These are phyloP conservation scores for Lycium ferocissimum DNA, from an alignment of 257 asterid genomes.

Conservation along the genomic window DNA sequence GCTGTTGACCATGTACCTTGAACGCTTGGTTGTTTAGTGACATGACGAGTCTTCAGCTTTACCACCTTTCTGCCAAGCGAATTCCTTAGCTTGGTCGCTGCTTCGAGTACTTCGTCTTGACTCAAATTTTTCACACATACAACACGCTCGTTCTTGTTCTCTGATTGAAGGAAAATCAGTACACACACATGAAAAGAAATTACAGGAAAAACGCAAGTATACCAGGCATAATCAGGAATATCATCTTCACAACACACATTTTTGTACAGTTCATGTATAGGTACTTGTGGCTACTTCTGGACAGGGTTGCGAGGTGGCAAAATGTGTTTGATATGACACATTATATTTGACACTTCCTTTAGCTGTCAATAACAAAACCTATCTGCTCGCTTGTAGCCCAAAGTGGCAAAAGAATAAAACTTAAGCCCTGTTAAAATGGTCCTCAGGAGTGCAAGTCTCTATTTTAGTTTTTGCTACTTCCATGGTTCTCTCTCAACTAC, in stretches of 20 bases:
- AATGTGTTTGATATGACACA: neutral
- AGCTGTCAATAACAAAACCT: neutral
- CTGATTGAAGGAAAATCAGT: constrained; percentile 41
- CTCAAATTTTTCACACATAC: constrained; percentile 74
- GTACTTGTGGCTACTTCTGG: neutral
- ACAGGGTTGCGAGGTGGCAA: neutral
- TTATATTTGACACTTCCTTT: neutral
- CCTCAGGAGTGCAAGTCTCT: neutral
- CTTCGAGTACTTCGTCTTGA: constrained; percentile 68
- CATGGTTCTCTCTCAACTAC: neutral
- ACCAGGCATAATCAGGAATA: neutral
- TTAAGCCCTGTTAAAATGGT: too few species aligned
- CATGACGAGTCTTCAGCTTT: constrained; percentile 84
- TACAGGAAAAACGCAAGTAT: neutral
- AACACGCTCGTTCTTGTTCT: constrained; percentile 78
- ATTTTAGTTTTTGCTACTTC: neutral
- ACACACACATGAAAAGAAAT: neutral
- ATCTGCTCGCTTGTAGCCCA: neutral
- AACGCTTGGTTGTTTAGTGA: constrained; percentile 75
- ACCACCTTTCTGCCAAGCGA: constrained; percentile 86
- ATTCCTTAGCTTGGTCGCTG: constrained; percentile 74
- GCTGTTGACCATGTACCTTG: constrained; percentile 93
- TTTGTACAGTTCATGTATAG: neutral
- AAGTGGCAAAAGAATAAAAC: neutral
- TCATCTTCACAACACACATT: neutral